These are phyloP conservation scores for Heliamphora exappendiculata DNA, from an alignment of 148 eudicot species.

Conservation along the genomic window DNA sequence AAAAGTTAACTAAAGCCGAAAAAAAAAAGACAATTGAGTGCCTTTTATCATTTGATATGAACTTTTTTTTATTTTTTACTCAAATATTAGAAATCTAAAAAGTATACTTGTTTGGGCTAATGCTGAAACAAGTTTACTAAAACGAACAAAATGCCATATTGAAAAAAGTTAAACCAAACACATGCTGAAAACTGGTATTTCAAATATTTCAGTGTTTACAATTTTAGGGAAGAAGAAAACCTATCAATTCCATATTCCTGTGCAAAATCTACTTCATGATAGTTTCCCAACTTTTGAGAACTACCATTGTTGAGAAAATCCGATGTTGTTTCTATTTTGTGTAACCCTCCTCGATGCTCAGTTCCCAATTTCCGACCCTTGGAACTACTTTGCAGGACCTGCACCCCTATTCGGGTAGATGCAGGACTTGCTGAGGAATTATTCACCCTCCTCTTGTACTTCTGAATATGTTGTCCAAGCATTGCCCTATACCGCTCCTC, in stretches of 20 bases:
- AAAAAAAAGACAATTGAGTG: no score
- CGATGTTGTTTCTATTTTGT: constrained; percentile 47
- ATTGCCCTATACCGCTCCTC: constrained; percentile 80
- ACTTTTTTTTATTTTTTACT: no score
- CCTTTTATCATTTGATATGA: no score
- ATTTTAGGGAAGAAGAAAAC: constrained; percentile 32
- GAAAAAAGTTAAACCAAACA: no score
- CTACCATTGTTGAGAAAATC: constrained; percentile 29
- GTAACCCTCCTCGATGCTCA: constrained; percentile 44
- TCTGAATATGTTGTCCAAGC: constrained; percentile 89
- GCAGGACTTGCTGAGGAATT: constrained; percentile 54
- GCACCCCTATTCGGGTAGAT: constrained; percentile 35
- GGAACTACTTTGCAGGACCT: constrained; percentile 40
- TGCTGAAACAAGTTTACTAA: no score
- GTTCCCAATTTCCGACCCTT: constrained; percentile 46
- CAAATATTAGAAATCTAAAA: no score
- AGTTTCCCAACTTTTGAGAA: constrained; percentile 44
- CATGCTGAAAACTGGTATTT: constrained; percentile 2
- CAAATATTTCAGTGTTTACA: constrained; percentile 1
- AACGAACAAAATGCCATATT: no score
- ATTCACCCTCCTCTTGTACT: constrained; percentile 66
- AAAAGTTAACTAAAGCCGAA: no score
- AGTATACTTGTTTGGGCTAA: no score
- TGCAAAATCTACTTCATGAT: constrained; percentile 40
- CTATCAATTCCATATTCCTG: constrained; percentile 50